phyloP scores from a whole-genome alignment of 768 basidiomycete species.

The Gautieria morchelliformis region DNA sequence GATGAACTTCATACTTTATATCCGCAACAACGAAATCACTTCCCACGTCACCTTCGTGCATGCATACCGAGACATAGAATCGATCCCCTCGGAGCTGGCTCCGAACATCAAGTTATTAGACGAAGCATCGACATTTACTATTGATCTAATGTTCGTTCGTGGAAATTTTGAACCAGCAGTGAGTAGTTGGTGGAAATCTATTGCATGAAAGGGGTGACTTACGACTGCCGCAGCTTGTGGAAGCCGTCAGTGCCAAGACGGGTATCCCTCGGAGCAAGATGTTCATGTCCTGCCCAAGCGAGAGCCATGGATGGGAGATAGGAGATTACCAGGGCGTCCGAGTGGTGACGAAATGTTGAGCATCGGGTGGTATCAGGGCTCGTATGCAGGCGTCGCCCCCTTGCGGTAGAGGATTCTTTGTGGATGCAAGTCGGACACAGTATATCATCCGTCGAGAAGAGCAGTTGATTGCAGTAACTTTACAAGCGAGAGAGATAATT shows the following conservation, averaged over 20 bases:
- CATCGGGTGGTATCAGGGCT: neutral
- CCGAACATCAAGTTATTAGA: constrained; percentile 60
- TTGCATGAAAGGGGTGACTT: neutral
- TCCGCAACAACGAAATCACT: constrained; percentile 1
- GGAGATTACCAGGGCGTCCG: neutral
- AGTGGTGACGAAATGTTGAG: neutral
- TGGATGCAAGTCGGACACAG: too few relatives aligned
- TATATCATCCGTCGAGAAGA: too few relatives aligned
- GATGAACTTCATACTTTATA: neutral
- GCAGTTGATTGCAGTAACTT: too few relatives aligned
- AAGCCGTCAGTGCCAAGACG: neutral
- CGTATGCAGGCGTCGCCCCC: too few relatives aligned
- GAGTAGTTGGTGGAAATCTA: neutral
- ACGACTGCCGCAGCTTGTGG: neutral
- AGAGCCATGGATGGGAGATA: constrained; percentile 10
- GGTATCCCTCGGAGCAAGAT: constrained; percentile 44
- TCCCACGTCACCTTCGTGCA: neutral
- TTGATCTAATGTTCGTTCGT: constrained; percentile 39
- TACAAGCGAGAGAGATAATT: too few relatives aligned
- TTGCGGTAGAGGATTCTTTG: too few relatives aligned
- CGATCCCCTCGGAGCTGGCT: constrained; percentile 58
- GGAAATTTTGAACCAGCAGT: constrained; percentile 12
- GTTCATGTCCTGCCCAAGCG: constrained; percentile 55
- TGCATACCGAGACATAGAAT: neutral
- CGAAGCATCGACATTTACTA: constrained; percentile 53